Base-by-base conservation (phyloP, 2,329 filamentous ascomycete species). In the Bipolaris gigantea region DNA sequence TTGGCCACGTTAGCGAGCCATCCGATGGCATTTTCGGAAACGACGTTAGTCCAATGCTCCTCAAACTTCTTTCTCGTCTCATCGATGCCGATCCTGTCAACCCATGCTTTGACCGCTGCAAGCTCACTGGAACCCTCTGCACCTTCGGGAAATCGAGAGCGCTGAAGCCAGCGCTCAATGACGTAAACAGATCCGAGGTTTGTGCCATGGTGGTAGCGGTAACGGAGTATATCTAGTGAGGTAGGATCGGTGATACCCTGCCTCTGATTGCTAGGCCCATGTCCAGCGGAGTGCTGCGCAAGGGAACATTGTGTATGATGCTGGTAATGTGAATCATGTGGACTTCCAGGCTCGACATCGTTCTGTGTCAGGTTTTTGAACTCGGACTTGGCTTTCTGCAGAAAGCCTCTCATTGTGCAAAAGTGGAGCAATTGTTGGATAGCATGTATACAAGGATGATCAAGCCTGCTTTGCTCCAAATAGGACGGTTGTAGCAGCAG, bases 111-210 rank as follows among this genome's bases (percentile, higher is more conserved):
- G 2, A 82, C 79, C 46, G 81, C 79, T 56, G 79, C 81, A 11
- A 85, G 71, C 63, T 86, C 84, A 55, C 77, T 80, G 15, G 75
- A 75, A 5, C 75, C 76, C 36, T 66, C 60, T 8, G 75, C 67
- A 11, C 71, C 71, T 1, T 74, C 66, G 2, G 77, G 76, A 59
- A 81, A 85, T 66, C 83, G 79, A 50, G 74, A 78, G 2, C 73
- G 71, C 38, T 76, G 78, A 3, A 86, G 75, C 83, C 83, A 86
- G 66, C 79, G 77, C 63, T 86, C 84, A 4, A 85, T 77, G n/a
- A 85, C 79, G 66, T 84, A 86, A 41, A 85, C 76, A 9, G 80
- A 80, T 36, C 84, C 83, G 2, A 86, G 74, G 54, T 86, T 86
- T 0, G 78, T 79, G 7, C 83, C 84, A 64, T 85, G 81, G 53